phyloP scores from a whole-genome alignment of 176 grass and related monocot genomes.

The Musa acuminata region DNA sequence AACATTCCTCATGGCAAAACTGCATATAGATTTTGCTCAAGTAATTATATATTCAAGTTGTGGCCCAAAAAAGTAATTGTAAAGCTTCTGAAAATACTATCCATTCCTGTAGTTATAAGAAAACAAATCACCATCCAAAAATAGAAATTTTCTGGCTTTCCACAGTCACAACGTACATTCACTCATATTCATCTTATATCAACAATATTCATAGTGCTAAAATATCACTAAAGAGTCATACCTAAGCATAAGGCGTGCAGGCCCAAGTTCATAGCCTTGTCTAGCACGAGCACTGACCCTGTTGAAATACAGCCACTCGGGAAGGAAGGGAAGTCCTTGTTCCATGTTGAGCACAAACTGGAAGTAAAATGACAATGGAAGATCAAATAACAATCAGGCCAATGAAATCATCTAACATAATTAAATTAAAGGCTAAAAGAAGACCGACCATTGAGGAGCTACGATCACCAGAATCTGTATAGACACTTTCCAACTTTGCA shows the following conservation, averaged over 20 bases:
- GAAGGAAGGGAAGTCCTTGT: conserved; percentile 83
- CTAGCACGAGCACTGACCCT: conserved; percentile 62
- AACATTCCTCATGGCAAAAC: no score
- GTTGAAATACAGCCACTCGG: conserved; percentile 86
- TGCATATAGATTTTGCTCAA: no score
- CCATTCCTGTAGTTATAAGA: no score
- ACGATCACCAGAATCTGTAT: conserved; percentile 76
- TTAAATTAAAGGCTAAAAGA: background rate
- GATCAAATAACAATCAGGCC: conserved; percentile 15
- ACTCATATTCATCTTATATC: no score
- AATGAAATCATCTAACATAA: conserved; percentile 4
- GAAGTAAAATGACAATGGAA: conserved; percentile 16
- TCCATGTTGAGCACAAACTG: conserved; percentile 81
- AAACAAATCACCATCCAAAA: no score
- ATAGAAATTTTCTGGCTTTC: no score
- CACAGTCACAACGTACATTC: no score
- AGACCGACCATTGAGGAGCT: conserved; percentile 72
- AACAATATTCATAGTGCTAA: background rate
- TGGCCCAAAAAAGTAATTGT: no score
- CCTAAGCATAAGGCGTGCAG: conserved; percentile 73
- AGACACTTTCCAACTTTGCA: conserved; percentile 87
- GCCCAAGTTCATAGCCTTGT: conserved; percentile 67
- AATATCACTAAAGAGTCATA: conserved; percentile 5
- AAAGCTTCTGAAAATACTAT: no score
- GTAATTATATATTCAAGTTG: no score